Base-by-base conservation (phyloP, 2,329 filamentous ascomycete genomes). In the Dothistroma septosporum region DNA sequence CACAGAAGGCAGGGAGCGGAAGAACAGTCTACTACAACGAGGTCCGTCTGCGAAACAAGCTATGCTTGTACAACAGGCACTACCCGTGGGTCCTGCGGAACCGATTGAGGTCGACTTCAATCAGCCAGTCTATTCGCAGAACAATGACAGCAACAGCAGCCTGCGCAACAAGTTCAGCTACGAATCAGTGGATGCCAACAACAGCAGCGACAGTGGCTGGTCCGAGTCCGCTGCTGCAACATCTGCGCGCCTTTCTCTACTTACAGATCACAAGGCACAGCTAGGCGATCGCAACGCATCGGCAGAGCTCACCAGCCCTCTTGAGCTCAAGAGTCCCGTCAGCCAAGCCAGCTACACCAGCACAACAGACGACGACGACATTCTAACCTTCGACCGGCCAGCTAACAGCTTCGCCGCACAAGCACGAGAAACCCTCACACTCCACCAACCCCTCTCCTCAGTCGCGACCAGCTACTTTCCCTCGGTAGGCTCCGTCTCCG, bases 291-390 rank as follows among this genome's bases (percentile, higher is more conserved):
- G 57, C 16, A 62, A 58, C 21, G 32, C 50, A 12, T 65, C 64
- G n/a, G 58, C 58, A 7, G 60, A 61, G 28, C 66, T 72, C 11
- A 61, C 63, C 44, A 72, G 70, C 46, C 71, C 72, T 10, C 55
- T 72, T 8, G 70, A 74, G 22, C 44, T 73, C 28, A 73, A 71
- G 55, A 71, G 66, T 31, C 70, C 84, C 35, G 80, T 81, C 21
- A 80, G 85, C 61, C 68, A 71, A 46, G 82, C 83, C 14, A 84
- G 73, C 59, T 82, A 89, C 70, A 83, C 87, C 41, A 90, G 87
- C 28, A 92, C 89, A 3, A 95, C 90, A 0, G 90, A 95, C 72
- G 91, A 96, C 61, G 91, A 96, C 63, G 91, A 95, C 55, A 76
- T 85, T 16, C 77, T 91, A 32, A 86, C 88, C 41, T 87, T 92